Percentiles rank a stretch among this genome's conserved stretches.
Conservation (phyloP, 2,329 filamentous ascomycete genomes). For the Arachnomyces sp. region DNA sequence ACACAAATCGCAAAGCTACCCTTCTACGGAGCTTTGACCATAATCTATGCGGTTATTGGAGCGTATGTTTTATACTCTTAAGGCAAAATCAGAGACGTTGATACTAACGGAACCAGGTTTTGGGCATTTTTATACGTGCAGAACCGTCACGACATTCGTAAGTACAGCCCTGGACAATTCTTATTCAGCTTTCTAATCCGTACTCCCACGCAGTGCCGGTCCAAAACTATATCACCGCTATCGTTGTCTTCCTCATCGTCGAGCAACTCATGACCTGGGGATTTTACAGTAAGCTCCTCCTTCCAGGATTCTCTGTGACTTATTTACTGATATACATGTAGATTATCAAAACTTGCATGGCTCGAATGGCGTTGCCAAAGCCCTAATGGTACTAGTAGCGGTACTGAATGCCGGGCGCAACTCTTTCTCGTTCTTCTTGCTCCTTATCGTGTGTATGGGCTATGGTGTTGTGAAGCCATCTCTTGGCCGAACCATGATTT, state of each 20-base stretch:
- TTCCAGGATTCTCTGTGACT: background rate
- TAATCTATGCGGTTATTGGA: conserved; percentile 82
- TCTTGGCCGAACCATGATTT: conserved; percentile 87
- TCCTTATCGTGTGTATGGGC: conserved; percentile 98
- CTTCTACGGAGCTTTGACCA: conserved; percentile 90
- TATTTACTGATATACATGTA: conserved; percentile 35
- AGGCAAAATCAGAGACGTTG: background rate
- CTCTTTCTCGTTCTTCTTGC: conserved; percentile 95
- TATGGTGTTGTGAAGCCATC: conserved; percentile 96
- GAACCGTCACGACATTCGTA: conserved; percentile 82
- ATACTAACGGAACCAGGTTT: conserved; percentile 46
- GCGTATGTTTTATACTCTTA: conserved; percentile 43
- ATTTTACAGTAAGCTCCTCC: conserved; percentile 65
- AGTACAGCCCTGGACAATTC: conserved; percentile 23
- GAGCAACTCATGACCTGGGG: conserved; percentile 99
- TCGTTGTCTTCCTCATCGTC: conserved; percentile 83
- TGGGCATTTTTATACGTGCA: conserved; percentile 96
- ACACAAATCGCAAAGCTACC: conserved; percentile 95
- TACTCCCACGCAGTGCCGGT: conserved; percentile 61
- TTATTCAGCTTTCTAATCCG: conserved; percentile 25
- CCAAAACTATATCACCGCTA: conserved; percentile 98
- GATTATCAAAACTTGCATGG: conserved; percentile 92
- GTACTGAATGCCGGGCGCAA: conserved; percentile 89
- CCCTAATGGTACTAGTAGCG: conserved; percentile 82
- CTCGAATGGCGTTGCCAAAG: conserved; percentile 72